Evolutionary conservation across 2,329 filamentous ascomycete genomes (phyloP), one percentile per base, ranked within the genome.

Genomic region (Alternaria arbusti): DNA sequence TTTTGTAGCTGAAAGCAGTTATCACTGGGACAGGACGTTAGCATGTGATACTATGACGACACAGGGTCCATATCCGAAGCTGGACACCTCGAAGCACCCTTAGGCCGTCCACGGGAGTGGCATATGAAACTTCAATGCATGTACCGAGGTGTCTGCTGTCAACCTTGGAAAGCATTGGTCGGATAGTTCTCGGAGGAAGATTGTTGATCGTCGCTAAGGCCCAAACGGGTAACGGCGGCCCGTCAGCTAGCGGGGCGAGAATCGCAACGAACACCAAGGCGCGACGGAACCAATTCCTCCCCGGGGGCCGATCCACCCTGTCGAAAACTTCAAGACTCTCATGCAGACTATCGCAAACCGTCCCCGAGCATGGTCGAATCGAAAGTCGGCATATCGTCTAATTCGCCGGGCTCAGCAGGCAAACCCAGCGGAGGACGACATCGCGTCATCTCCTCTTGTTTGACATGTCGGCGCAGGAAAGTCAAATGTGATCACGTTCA

Each of bases 401-500:
- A 73, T 28, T 75, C 70, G 61, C 70, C 74, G 43, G 70, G 50
- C 43, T 63, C 68, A 47, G 65, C 67, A n/a, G 59, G 57, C 54
- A 79, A 76, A 52, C 65, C 70, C 36, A 63, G 68, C 30, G 72
- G 73, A 30, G 76, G 76, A 30, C 74, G 78, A 44, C 77, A 78
- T 61, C 73, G 78, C 62, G 69, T 78, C 49, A 80, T 80, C 50
- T 75, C 77, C 17, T 80, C 78, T 20, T 80, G 78, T 60, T 67
- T 80, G 46, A 80, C 79, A 8, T 80, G 79, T 59, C 69, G 79
- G 13, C 73, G 78, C 45, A 70, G 79, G 59, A 80, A 80, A 64
- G 79, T 80, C 47, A 74, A 75, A 57, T 80, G 79, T 63, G 79
- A 80, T 46, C 79, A 80, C 65, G 73, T 69, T 43, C 78, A 80